These are phyloP conservation scores for Parietichytrium sp. DNA, from an alignment of 108 stramenopile species.

Conservation along the genomic window DNA sequence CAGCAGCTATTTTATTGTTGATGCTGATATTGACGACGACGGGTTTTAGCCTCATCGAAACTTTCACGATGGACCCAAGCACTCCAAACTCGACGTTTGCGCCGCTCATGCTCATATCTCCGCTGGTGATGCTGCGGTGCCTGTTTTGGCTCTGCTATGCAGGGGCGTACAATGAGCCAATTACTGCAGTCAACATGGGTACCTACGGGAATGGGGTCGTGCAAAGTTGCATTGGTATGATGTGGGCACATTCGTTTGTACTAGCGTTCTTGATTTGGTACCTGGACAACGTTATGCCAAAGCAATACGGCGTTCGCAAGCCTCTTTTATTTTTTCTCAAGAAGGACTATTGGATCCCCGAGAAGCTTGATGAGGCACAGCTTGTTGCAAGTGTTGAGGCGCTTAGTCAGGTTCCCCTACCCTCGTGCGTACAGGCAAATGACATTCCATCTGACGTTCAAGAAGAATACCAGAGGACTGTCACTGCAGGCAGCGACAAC, in stretches of 20 bases:
- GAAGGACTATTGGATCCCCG: constrained; percentile 65
- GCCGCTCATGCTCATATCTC: constrained; percentile 56
- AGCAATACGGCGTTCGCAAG: constrained; percentile 77
- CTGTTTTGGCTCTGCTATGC: constrained; percentile 52
- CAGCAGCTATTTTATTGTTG: constrained; percentile 48
- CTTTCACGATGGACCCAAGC: constrained; percentile 40
- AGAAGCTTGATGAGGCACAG: neutral
- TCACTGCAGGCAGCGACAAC: constrained; percentile 41
- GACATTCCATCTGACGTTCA: neutral
- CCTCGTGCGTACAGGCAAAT: neutral
- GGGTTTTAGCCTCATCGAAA: constrained; percentile 59
- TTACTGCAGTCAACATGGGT: constrained; percentile 42
- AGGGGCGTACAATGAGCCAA: constrained; percentile 31
- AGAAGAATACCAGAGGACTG: constrained; percentile 64
- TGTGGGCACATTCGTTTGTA: constrained; percentile 72
- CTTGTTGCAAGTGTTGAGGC: constrained; percentile 57
- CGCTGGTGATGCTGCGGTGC: constrained; percentile 54
- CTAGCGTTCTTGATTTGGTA: constrained; percentile 85
- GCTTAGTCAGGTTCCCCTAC: neutral
- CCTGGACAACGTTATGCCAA: constrained; percentile 72
- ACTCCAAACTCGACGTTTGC: constrained; percentile 47
- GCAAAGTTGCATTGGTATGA: constrained; percentile 53
- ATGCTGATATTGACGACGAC: constrained; percentile 46
- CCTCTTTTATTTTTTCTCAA: constrained; percentile 77
- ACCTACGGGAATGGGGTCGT: constrained; percentile 41